Base-by-base conservation (phyloP, 1,284 basidiomycete genomes). In the Ustilago xerochloae region DNA sequence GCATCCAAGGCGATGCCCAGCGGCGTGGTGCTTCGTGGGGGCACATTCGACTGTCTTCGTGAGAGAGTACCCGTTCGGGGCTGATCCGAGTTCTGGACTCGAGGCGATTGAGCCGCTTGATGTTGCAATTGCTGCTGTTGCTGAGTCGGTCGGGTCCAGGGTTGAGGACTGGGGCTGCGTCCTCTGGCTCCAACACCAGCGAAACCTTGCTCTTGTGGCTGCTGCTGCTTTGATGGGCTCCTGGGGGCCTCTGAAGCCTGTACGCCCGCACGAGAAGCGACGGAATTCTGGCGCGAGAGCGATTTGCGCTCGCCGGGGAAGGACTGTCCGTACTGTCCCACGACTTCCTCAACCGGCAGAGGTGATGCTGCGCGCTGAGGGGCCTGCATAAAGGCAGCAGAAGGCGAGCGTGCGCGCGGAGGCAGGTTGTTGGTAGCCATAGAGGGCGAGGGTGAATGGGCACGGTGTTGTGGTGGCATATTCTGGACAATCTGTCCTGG, bases 1-100 rank as follows among this genome's bases (percentile, higher is more conserved):
- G 90, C 90, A 80, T 93, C 92, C 16, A 94, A 86, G 10, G 89
- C 87, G 70, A 95, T 94, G 1, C 93, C 93, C 29, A 92, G 67
- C 32, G 86, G 87, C 72, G 56, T 85, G 61, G 59, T 85, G 74
- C 62, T 85, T 18, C 62, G 81, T 53, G 50, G 67, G 3, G 80
- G 80, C 7, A 75, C 35, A 12, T 63, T 50, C 45, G 72, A 63
- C 24, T 75, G 72, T 39, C 58, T 53, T 13, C 65, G 54, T 1
- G 75, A 71, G 9, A 71, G 46, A 29, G 75, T 69, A 24, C 67
- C 76, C 7, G 70, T 50, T 50, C 49, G 50, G 0, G 75, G 69
- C 28, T 74, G 62, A 32, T 64, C 63, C 18, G 56, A 41, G 5
- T 22, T 54, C 57, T 8, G 63, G 62, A 53, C 58, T 18, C 45